These are phyloP conservation scores for Symbiodinium natans DNA, from an alignment of 73 alveolate genomes.

Conservation along the genomic window DNA sequence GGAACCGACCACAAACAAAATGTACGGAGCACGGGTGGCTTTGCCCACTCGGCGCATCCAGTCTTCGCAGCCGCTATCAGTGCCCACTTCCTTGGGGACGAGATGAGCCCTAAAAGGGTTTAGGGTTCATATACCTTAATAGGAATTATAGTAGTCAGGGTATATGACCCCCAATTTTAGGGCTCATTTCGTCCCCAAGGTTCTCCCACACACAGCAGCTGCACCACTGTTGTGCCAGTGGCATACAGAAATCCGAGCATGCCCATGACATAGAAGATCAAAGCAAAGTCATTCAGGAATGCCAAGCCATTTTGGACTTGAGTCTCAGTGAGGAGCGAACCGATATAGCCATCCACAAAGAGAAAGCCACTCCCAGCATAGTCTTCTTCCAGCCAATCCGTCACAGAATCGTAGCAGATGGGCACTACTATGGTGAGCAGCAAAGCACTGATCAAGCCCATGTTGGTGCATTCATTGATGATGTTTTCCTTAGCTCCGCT, in stretches of 20 bases:
- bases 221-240: neutral
- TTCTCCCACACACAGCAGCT: conserved; percentile 15
- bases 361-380: conserved; percentile 27
- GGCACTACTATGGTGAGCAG: conserved; percentile 72
- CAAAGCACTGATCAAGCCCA: conserved; percentile 68
- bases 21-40: neutral
- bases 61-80: neutral
- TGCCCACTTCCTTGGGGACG: too few relatives aligned
- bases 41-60: neutral
- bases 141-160: too few relatives aligned
- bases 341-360: conserved; percentile 41
- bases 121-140: too few relatives aligned
- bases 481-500: conserved; percentile 39
- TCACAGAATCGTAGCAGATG: conserved; percentile 26
- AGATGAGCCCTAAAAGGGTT: too few relatives aligned
- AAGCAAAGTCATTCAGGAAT: neutral
- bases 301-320: neutral
- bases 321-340: neutral
- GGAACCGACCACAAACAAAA: neutral
- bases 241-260: neutral
- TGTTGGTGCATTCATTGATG: conserved; percentile 75
- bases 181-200: too few relatives aligned
- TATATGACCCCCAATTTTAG: too few relatives aligned
- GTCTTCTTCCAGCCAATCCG: conserved; percentile 76
- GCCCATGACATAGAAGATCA: neutral